Base-by-base conservation (phyloP, 768 basidiomycete genomes). In the Russula lepida region DNA sequence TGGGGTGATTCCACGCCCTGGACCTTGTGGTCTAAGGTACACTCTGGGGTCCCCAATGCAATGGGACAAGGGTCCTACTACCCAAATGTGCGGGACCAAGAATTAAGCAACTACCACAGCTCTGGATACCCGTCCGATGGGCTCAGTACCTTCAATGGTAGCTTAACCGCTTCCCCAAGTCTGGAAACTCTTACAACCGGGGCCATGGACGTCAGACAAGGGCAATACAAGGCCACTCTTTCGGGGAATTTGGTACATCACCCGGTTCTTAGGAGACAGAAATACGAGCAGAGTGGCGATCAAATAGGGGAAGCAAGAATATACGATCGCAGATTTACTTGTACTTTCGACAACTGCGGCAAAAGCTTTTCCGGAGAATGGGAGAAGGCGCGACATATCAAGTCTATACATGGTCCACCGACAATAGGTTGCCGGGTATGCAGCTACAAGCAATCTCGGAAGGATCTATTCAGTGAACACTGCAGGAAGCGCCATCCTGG, bases 391-490 rank as follows among this genome's bases (percentile, higher is more conserved):
- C 56, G 61, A 33, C 61, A 62, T 6, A 27, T 62, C 30, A 58
- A 58, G 25, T 62, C 61, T 46, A 30, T 62, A 35, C 61, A 62
- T 21, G 13, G 27, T 43, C 61, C 61, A 21, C 61, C 56, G 50
- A 49, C 61, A 48, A 53, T 62, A 25, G 61, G 56, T 9, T 62
- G 61, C 44, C 35, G 52, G 43, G 25, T 6, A 13, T 62, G 61
- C 56, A 54, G 49, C 32, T 62, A 62, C 52, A 62, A 62, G 51
- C 61, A 62, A 49, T 62, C 61, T 2, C 61, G 61, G 17, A 62
- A 62, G 23, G 61, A 62, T 8, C 30, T 62, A 8, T 62, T 62
- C 56, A 54, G 30, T 37, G 61, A 62, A 6, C 61, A 62, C 32
- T 62, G 61, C 61, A 62, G 23, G 56, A 62, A 62, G 37, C 61